These are phyloP conservation scores for Kodamaea hsintzibuensis DNA, from an alignment of 805 yeast genomes.

Conservation along the genomic window DNA sequence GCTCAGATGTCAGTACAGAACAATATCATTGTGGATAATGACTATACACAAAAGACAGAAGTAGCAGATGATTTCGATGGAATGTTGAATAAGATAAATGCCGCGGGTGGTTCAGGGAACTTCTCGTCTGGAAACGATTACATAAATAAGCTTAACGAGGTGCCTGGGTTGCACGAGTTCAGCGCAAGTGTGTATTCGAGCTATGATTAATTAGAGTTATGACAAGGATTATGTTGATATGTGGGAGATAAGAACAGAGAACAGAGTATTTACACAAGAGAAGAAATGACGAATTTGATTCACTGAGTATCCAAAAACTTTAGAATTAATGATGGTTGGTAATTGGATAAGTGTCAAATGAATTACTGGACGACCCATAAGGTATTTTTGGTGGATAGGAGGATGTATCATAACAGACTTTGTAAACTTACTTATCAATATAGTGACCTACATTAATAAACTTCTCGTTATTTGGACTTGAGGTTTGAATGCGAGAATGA, in stretches of 20 bases:
- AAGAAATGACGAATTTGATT: not conserved
- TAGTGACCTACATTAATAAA: not conserved
- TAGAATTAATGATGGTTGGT: not conserved
- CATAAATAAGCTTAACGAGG: constrained; percentile 36
- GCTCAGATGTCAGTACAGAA: constrained; percentile 72
- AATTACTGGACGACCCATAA: too few species aligned
- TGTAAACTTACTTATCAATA: too few species aligned
- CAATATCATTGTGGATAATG: constrained; percentile 49
- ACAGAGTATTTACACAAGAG: too few species aligned
- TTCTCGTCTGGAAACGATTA: constrained; percentile 40
- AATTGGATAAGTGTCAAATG: not conserved
- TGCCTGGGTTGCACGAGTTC: constrained; percentile 74
- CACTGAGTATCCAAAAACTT: not conserved
- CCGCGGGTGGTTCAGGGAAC: constrained; percentile 20
- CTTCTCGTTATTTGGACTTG: not conserved
- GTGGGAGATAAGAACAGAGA: not conserved
- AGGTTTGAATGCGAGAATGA: not conserved
- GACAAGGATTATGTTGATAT: not conserved
- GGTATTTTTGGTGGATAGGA: too few species aligned
- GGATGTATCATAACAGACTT: too few species aligned
- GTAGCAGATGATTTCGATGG: constrained; percentile 13
- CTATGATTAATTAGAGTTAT: constrained; percentile 40
- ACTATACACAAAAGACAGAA: constrained; percentile 25
- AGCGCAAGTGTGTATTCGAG: constrained; percentile 91
- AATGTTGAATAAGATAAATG: constrained; percentile 43